Evolutionary conservation across 2,329 filamentous ascomycete genomes (phyloP).

Genomic region (Coniochaeta pulveracea): DNA sequence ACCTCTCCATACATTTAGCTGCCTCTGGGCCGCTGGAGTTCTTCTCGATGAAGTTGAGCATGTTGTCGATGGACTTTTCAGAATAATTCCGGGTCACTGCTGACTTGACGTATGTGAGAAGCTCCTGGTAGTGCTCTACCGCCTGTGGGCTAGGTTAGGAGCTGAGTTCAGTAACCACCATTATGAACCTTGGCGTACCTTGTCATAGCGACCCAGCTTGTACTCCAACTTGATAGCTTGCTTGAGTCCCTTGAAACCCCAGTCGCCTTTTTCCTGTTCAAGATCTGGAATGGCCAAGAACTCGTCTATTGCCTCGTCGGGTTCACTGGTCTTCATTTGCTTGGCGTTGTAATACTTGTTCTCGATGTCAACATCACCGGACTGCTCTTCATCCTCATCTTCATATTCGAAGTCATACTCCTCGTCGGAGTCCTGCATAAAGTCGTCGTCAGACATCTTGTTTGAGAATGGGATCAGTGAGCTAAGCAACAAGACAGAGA

Average conservation of each 20-base stretch:
- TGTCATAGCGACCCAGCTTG: constrained; percentile 75
- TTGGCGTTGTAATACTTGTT: constrained; percentile 99
- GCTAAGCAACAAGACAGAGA: too few species aligned
- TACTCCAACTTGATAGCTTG: constrained; percentile 98
- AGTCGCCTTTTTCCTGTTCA: constrained; percentile 89
- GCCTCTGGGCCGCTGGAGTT: constrained; percentile 61
- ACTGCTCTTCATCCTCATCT: constrained; percentile 76
- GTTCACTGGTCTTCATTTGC: constrained; percentile 80
- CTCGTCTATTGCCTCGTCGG: constrained; percentile 80
- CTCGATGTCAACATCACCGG: constrained; percentile 86
- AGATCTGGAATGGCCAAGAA: constrained; percentile 80
- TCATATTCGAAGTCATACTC: constrained; percentile 99
- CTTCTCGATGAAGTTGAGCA: constrained; percentile 97
- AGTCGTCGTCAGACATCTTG: constrained; percentile 78
- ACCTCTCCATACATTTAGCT: constrained; percentile 78
- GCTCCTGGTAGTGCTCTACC: constrained; percentile 83
- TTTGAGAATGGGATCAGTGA: too few species aligned
- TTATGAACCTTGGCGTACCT: too few species aligned
- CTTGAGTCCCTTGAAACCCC: constrained; percentile 97
- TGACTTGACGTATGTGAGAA: constrained; percentile 93
- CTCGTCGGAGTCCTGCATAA: constrained; percentile 86
- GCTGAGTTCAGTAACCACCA: not conserved
- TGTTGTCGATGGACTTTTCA: constrained; percentile 98
- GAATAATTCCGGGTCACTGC: constrained; percentile 97
- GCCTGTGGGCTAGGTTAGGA: constrained; percentile 41